These are phyloP conservation scores for Cytidiella melzeri DNA, from an alignment of 768 basidiomycete species.

Conservation along the genomic window DNA sequence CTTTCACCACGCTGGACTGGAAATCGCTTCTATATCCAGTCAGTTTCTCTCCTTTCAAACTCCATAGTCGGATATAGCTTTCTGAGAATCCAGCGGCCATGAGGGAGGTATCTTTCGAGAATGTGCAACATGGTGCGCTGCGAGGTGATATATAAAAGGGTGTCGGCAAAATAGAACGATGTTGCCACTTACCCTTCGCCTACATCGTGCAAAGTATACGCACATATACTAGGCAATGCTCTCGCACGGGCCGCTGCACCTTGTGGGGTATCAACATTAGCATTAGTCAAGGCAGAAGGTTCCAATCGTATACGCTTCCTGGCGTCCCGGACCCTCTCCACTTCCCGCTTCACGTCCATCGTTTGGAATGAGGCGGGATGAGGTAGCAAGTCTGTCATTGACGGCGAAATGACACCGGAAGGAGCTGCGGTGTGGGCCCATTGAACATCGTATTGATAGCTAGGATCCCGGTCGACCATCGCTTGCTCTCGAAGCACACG, in stretches of 20 bases:
- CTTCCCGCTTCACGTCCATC: conserved; percentile 86
- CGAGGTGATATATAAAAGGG: conserved; percentile 4
- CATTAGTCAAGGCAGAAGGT: conserved; percentile 52
- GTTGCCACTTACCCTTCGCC: conserved; percentile 72
- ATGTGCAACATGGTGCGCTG: conserved; percentile 81
- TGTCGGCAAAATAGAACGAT: neutral
- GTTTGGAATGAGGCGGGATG: conserved; percentile 79
- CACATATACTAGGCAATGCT: conserved; percentile 87
- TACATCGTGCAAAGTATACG: conserved; percentile 91
- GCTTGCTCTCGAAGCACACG: conserved; percentile 78
- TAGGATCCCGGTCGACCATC: conserved; percentile 64
- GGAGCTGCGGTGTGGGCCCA: conserved; percentile 42
- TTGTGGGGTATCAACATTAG: conserved; percentile 56
- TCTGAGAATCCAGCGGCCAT: conserved; percentile 96
- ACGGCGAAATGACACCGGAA: conserved; percentile 56
- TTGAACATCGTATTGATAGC: conserved; percentile 59
- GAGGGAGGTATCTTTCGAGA: conserved; percentile 85
- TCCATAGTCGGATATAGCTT: conserved; percentile 94
- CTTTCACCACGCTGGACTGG: conserved; percentile 54
- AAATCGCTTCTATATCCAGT: conserved; percentile 75
- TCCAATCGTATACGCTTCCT: conserved; percentile 90
- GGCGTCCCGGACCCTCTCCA: conserved; percentile 82
- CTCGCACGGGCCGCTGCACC: conserved; percentile 49
- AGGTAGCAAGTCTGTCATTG: conserved; percentile 69
- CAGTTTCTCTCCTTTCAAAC: conserved; percentile 85